Base-by-base conservation (phyloP, 805 yeast species). In the Lipomyces kockii region DNA sequence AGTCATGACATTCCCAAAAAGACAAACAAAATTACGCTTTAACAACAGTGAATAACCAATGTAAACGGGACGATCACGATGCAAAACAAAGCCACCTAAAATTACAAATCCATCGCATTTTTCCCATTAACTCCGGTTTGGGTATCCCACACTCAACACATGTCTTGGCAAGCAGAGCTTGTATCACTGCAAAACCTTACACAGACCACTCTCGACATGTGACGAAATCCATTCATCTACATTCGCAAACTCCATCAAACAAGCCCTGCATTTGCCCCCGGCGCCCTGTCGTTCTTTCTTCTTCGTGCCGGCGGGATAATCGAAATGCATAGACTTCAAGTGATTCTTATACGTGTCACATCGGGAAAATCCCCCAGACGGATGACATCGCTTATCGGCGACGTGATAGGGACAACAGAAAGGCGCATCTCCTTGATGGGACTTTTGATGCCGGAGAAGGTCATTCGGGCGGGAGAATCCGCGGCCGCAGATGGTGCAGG, bases 271-370 rank as follows among this genome's bases (percentile, higher is more conserved):
- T 64, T 81, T 81, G 7, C 98, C 98, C 25, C 83, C 77, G 54
- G 88, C 90, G 61, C 85, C 83, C 25, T 79, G 77, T 70, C 98
- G 84, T 73, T 91, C 89, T 68, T 85, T 87, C 78, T 92, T 91
- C 75, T 88, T 86, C 2, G 97, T 92, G 6, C 97, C 97, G 52
- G 84, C 84, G 4, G 97, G 97, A 78, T 92, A 92, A 71, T 86
- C 89, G 77, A 92, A 92, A 76, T 92, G 98, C 69, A 92, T 83
- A 1, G 97, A 96, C 77, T 90, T 91, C 69, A 92, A 81, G 78
- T 92, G 98, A 78, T 92, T 92, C 76, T 92, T 92, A 80, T 86
- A 92, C 3, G 98, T 92, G 76, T 92, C 98, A 76, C 97, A 90
- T 61, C 98, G 83, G 12, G 92, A 87, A 74, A 92, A 92, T 37